Evolutionary conservation across 768 basidiomycete species (phyloP), one percentile per base, ranked within the genome.

Genomic region (Pisolithus microcarpus): DNA sequence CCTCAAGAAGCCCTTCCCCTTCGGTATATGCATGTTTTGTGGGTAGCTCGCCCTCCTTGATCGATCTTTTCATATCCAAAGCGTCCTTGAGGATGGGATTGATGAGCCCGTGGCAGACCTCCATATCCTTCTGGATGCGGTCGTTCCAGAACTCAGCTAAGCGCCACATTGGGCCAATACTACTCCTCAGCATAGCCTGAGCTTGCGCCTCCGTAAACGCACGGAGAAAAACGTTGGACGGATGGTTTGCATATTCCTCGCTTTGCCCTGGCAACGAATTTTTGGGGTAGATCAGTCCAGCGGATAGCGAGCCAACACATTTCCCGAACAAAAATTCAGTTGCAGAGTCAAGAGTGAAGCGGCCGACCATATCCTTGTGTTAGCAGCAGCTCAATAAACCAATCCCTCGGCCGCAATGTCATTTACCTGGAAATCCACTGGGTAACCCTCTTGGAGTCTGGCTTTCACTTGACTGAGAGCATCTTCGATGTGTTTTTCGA

Each of bases 271-370:
- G 48, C 10, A 50, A 44, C 7, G 49, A 65, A 51, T 48, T 64
- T 43, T 60, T 48, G 1, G 81, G 78, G 55, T 80, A 78, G 1
- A 77, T 71, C 1, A 82, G 66, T 5, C 70, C 72, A 0, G 70
- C 75, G 7, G 67, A 66, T 19, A 81, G 74, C 5, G 75, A 76
- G 39, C 61, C 61, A 11, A 80, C 72, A 46, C 74, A 66, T 28
- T 74, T 63, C 24, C 72, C 75, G 54, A 82, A 81, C 31, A 82
- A 72, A 55, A 81, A 84, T 42, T 79, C 75, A 0, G 80, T 74
- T 2, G 79, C 80, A 0, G 77, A 75, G 61, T 82, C 81, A 46
- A 82, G 65, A 0, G 81, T 82, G 61, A 81, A 84, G 2, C 79
- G 73, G 1, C 73, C 73, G 3, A 75, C 72, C 49, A 78, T 68